Evolutionary conservation across 306 rosid species (phyloP), one percentile per base, ranked within the genome.

Genomic region (Quercus variabilis): DNA sequence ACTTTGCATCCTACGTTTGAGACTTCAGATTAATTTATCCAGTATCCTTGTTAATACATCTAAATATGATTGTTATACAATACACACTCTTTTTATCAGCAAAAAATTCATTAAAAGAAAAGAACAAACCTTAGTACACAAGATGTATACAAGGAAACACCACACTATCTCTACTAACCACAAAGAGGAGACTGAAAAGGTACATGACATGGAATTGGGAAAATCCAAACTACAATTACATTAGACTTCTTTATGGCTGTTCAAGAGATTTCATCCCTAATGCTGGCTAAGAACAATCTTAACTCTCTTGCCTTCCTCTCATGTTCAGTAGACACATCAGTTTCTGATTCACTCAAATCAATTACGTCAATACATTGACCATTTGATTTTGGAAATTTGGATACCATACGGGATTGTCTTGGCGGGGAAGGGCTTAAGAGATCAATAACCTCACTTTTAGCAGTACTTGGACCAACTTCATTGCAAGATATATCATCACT

Each of bases 331-430:
- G 96, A 89, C 56, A 63, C 63, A 33, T 91, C 96, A 68, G 80
- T 84, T 75, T 93, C 96, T 52, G 94, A 86, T 59, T 93, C 96
- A 76, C 94, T 86, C 91, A 91, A 83, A 77, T 83, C 83, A 85
- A 92, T 89, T 81, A 89, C 88, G 73, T 91, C 86, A 69, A 85
- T 35, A 60, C 23, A 69, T 74, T 85, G 73, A 69, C 55, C 79
- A 79, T 72, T 82, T 52, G 75, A 71, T 64, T 78, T 74, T 59
- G 69, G 78, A 68, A 70, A 77, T 81, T 78, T 81, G 10, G 80
- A 73, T 20, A 51, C 41, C 3, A 41, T 10, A 33, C 25, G 51
- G n/a, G 78, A 67, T 63, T 70, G 74, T 70, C 85, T 85, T 51
- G 46, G 77, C 13, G 97, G 97, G 73, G 90, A 79, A 82, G 97